Base-by-base conservation (phyloP, 2,329 filamentous ascomycete genomes). In the Calonectria ilicicola region DNA sequence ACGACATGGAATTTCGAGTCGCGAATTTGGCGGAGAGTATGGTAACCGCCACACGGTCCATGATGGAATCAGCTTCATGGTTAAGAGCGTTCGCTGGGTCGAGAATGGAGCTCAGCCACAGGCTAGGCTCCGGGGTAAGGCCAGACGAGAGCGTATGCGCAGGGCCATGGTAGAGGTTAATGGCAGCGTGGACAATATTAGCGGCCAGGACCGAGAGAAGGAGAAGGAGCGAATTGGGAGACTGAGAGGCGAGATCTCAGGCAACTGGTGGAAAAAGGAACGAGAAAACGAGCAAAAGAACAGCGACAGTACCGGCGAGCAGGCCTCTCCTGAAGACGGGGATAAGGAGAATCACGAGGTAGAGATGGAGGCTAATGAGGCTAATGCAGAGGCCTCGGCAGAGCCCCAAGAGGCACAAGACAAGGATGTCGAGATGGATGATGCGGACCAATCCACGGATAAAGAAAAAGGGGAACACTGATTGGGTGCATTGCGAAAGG, bases 21-120 rank as follows among this genome's bases (percentile, higher is more conserved):
- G 95, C 32, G 91, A 93, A 72, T 98, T 95, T 88, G 93, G 91
- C 8, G 90, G 89, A 27, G 88, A 85, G 29, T 81, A 80, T 53
- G 82, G 82, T 1, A 71, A 73, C 5, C 83, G 88, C 15, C 89
- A 85, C 67, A 84, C 82, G 6, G 80, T 87, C 17, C 95, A 98
- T 80, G 95, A 98, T 77, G 96, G 96, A 3, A 90, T 98, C 82
- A 98, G 95, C 82, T 98, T 94, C 84, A 95, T 94, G 89, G 91
- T 99, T 60, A 88, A 92, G 73, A 91, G 92, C 65, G 90, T 98
- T 14, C 92, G 95, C 65, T 98, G 96, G 92, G 94, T 98, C 0
- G 93, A 94, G 74, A 89, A 91, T 75, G 95, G 97, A 15, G 93
- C 90, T 0, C 88, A 88, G 74, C 89, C 85, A 69, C 89, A 91